Conservation (phyloP, 129 eudicot genomes). For the Lonicera japonica region DNA sequence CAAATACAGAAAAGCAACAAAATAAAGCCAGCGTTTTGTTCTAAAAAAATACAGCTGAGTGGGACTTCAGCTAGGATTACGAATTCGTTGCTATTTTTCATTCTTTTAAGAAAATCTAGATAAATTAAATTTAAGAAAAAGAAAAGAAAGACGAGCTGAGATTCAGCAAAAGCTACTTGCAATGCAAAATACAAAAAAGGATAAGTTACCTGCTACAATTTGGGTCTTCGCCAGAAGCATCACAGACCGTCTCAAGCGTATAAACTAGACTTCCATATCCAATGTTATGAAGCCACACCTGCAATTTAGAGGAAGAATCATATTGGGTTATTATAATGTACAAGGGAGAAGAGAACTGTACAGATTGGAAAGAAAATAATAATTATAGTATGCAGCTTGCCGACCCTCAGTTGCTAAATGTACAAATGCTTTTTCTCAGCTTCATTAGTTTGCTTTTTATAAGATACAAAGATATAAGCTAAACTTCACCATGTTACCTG, state of each 20-base stretch:
- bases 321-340: neutral
- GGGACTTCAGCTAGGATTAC: too few relatives aligned
- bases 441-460: neutral
- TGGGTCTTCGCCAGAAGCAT: conserved; percentile 95
- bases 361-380: neutral
- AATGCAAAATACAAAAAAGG: neutral
- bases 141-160: too few relatives aligned
- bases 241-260: conserved; percentile 66
- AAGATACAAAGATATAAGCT: neutral
- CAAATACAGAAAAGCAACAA: too few relatives aligned
- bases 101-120: too few relatives aligned
- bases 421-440: neutral
- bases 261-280: conserved; percentile 63
- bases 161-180: too few relatives aligned
- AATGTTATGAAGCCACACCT: conserved; percentile 82
- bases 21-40: too few relatives aligned
- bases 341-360: neutral
- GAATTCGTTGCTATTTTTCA: too few relatives aligned
- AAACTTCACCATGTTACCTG: neutral
- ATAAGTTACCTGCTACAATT: conserved; percentile 75
- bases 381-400: neutral
- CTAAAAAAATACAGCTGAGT: too few relatives aligned
- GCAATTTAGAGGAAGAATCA: conserved; percentile 3
- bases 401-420: neutral
- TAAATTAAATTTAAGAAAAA: too few relatives aligned